phyloP scores from a whole-genome alignment of 164 flowering plant species.

The Chloranthus sessilifolius region DNA sequence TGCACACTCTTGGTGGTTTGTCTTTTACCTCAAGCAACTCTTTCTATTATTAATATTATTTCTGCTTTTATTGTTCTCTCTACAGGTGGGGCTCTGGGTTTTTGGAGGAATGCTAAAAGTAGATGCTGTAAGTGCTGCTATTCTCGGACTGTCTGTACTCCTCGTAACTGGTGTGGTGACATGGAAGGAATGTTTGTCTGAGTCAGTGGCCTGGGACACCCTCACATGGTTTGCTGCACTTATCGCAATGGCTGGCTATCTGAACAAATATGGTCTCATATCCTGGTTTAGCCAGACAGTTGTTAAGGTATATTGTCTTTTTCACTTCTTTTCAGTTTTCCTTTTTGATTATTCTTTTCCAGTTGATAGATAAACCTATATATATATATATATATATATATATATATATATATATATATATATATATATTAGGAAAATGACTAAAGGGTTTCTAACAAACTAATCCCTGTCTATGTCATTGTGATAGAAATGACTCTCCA shows the following conservation, averaged over 20 bases:
- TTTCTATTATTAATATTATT: neutral
- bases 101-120: conserved; percentile 73
- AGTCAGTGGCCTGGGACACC: conserved; percentile 91
- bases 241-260: conserved; percentile 96
- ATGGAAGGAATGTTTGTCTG: conserved; percentile 93
- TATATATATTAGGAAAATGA: no score
- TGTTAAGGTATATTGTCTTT: conserved; percentile 58
- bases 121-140: conserved; percentile 95
- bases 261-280: conserved; percentile 90
- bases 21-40: neutral
- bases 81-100: conserved; percentile 91
- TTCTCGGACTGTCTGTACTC: conserved; percentile 84
- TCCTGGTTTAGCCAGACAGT: conserved; percentile 92
- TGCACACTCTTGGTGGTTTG: no score
- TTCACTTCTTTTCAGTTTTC: neutral
- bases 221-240: conserved; percentile 98
- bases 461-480: no score
- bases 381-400: no score
- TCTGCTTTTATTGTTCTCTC: conserved; percentile 3
- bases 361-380: no score
- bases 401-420: no score
- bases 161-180: conserved; percentile 91
- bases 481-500: no score
- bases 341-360: neutral
- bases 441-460: no score